A percentile compares a stretch with the other conserved stretches of the same genome.
Conservation (phyloP, 495 filamentous ascomycete genomes). For the Hypoxylon intermedium region DNA sequence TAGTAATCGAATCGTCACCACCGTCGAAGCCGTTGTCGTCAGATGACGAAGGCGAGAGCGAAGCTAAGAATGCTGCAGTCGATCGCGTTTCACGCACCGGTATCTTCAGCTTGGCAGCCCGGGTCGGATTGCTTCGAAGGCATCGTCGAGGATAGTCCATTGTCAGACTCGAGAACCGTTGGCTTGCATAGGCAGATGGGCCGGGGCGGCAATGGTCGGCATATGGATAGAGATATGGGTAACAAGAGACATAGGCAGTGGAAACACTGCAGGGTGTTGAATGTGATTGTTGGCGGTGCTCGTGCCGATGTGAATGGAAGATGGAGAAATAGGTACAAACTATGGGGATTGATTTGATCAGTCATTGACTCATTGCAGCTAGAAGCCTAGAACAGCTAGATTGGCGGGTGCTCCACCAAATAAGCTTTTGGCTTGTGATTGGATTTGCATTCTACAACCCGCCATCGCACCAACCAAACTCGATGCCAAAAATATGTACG, state of each 20-base stretch:
- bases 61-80: slow-evolving; percentile 26
- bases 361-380: slow-evolving; percentile 30
- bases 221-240: not conserved
- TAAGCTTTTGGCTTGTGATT: slow-evolving; percentile 28
- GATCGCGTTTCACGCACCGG: slow-evolving; percentile 32
- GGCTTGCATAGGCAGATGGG: slow-evolving; percentile 5
- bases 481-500: too few species aligned
- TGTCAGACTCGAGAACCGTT: slow-evolving; percentile 25
- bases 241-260: not conserved
- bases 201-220: not conserved
- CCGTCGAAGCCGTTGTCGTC: slow-evolving; percentile 3
- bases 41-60: slow-evolving; percentile 7
- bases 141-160: slow-evolving; percentile 29
- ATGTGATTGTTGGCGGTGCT: not conserved
- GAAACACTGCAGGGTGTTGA: not conserved
- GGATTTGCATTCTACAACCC: slow-evolving; percentile 18
- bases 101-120: slow-evolving; percentile 37
- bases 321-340: slow-evolving; percentile 5
- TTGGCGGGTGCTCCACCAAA: slow-evolving; percentile 24
- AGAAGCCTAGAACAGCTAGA: not conserved
- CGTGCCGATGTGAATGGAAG: not conserved
- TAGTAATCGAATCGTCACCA: not conserved
- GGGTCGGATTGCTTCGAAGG: slow-evolving; percentile 35
- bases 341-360: slow-evolving; percentile 6
- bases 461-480: not conserved